Conservation (phyloP, 345 rosid species). For the Boechera divaricarpa region DNA sequence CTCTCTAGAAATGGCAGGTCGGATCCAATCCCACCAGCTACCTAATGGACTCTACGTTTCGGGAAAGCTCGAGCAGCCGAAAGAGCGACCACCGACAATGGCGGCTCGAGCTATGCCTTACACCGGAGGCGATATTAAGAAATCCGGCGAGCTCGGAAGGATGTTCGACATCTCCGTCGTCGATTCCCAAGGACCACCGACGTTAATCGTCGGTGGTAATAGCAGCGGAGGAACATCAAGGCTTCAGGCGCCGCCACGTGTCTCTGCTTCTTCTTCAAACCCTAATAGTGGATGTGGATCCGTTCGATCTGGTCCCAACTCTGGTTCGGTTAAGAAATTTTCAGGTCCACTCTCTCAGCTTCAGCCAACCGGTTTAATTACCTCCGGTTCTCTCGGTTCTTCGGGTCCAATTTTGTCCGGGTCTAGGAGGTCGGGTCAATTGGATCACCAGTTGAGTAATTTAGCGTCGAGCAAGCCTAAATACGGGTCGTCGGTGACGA, state of each 20-base stretch:
- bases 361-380: constrained; percentile 89
- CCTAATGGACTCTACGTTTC: constrained; percentile 83
- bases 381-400: constrained; percentile 75
- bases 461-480: constrained; percentile 55
- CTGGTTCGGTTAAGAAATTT: constrained; percentile 68
- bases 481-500: constrained; percentile 86
- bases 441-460: constrained; percentile 51
- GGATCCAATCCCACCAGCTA: constrained; percentile 90
- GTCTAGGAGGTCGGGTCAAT: constrained; percentile 74
- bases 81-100: constrained; percentile 81
- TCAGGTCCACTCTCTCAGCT: constrained; percentile 80
- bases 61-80: constrained; percentile 70
- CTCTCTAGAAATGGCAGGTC: constrained; percentile 62
- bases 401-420: constrained; percentile 47
- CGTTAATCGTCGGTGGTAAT: constrained; percentile 46
- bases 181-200: constrained; percentile 50
- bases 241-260: constrained; percentile 56
- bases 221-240: constrained; percentile 44
- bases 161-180: constrained; percentile 84
- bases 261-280: constrained; percentile 56
- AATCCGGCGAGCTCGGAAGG: constrained; percentile 93
- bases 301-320: constrained; percentile 82
- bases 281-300: constrained; percentile 94
- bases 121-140: constrained; percentile 91
- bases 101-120: constrained; percentile 83